Evolutionary conservation across 306 rosid genomes (phyloP), one percentile per base, ranked within the genome.

Genomic region (Castanea crenata): DNA sequence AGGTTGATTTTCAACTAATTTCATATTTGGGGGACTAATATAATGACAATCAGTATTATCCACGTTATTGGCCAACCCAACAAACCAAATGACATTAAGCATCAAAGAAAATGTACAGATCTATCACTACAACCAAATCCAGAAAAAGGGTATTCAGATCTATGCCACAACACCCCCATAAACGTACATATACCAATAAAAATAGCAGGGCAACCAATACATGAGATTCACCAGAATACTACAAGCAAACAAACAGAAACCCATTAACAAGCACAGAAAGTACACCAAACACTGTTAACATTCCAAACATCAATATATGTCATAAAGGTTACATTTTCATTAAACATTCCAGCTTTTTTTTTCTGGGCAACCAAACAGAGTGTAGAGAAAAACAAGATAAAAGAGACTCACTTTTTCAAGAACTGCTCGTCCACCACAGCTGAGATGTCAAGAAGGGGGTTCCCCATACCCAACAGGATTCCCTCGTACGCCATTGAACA

Each of bases 381-480:
- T 3, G 4, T n/a, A 72, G 49, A 52, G 11, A 49, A 12, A 29
- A 34, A 3, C 11, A 19, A 51, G 25, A 49, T 9, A 27, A 11
- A 12, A 3, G 56, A 32, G 38, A 46, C 83, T 82, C 80, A 85
- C 93, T 81, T 89, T 54, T 79, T 16, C 65, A 89, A 57, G 77
- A 89, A 89, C 2, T 71, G 69, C 2, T 87, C 86, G 41, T 87
- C 89, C 27, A 89, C 91, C 32, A 87, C 84, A 35, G 91, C 88
- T 5, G 93, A 89, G 19, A 89, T 87, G 73, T 87, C 91, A 11
- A 89, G 89, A 16, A 89, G 87, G 41, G 93, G 93, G 27, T 89
- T 89, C 6, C 93, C 93, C 91, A 89, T 87, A 5, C 93, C 93
- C 80, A 89, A 23, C 2, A 89, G 88, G 25, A 89, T 38, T 51